Base-by-base conservation (phyloP, 495 filamentous ascomycete genomes). In the Glarea lozoyensis region DNA sequence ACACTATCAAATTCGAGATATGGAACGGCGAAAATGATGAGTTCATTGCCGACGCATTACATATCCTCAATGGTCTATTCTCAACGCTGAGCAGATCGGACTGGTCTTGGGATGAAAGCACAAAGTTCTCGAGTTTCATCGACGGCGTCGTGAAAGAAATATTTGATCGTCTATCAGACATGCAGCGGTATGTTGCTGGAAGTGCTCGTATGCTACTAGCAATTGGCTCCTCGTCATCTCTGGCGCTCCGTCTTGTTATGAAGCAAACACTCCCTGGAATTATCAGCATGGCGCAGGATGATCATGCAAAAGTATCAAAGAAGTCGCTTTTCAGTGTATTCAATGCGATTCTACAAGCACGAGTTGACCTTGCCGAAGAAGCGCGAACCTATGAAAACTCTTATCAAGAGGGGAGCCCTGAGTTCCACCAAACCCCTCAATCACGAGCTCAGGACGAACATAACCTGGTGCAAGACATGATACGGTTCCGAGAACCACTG, bases 1-100 rank as follows among this genome's bases (percentile, higher is more conserved):
- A 63, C 31, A 65, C 66, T 1, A 61, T 77, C 31, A 75, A 77
- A 47, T 77, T 73, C 43, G 73, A 77, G 40, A 64, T 77, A n/a
- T 68, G 67, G 36, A 75, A 75, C 34, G 70, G 71, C 4, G 69
- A 72, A 39, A 60, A 69, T 21, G 66, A 67, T 34, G 70, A 74
- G 18, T 67, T 59, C 4, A 68, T 73, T 11, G 57, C 66, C 31
- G 64, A 57, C 3, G 66, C 72, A 7, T 49, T 73, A 5, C 59
- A 68, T 4, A 65, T 72, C 15, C 56, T 77, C 23, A 52, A 58
- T 4, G 56, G 64, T 31, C 63, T 73, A 12, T 57, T 67, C 0
- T 53, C 50, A 30, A 32, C 22, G 3, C 17, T 58, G 7, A 36
- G 35, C 10, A 24, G 4, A 10, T 15, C 15, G 4, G 6, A 9